Base-by-base conservation (phyloP, 768 basidiomycete species). In the Phanerochaete carnosa region DNA sequence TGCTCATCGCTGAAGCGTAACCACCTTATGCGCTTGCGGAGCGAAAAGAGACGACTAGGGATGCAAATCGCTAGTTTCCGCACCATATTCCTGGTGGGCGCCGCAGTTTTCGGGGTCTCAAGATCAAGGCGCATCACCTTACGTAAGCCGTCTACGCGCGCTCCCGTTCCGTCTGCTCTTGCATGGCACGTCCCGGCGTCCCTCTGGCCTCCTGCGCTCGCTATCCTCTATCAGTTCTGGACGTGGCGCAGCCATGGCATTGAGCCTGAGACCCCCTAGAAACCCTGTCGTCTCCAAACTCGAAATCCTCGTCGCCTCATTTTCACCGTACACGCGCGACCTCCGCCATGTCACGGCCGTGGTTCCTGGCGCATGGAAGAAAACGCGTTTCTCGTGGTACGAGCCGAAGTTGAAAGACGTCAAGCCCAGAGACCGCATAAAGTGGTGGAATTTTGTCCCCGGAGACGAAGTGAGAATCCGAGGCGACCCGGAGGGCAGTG, bases 371-470 rank as follows among this genome's bases (percentile, higher is more conserved):
- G 74, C 76, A 62, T 84, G 80, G 79, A 54, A 73, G 56, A 77
- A 80, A 67, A 77, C 80, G 67, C 77, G 79, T 54, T 69, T 68
- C 62, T 74, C 76, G 15, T 79, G 76, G 63, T 72, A 74, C 46
- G 81, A 82, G 69, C 64, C 75, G 0, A 13, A 50, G 11, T 47
- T 76, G 57, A 89, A 89, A 70, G 81, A 82, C 43, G 85, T 83
- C 47, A 79, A 81, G 13, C 80, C 83, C 12, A 79, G 80, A 59
- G 87, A 92, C 67, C 80, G 92, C 50, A 89, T 94, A 55, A 89
- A 91, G 71, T 84, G 83, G 69, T 94, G 92, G 92, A 94, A 94
- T 69, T 82, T 94, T 62, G 87, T 92, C 33, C 90, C 93, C 5
- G 92, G 92, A 7, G 92, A 94, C 75, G 83, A 81, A 57, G 84